Evolutionary conservation across 768 basidiomycete genomes (phyloP).

Genomic region (Pisolithus sp.): DNA sequence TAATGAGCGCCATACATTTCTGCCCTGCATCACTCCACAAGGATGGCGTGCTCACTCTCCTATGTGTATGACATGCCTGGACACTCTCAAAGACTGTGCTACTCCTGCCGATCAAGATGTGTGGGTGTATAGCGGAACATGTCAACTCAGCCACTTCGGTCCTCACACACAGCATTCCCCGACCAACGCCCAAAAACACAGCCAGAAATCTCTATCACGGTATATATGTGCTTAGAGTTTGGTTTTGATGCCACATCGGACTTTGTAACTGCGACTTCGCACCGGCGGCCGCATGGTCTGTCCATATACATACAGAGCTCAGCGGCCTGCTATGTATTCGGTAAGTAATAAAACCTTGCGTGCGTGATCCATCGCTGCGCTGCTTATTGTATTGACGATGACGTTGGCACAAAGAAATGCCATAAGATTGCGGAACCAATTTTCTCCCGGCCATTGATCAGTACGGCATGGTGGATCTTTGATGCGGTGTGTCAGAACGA

Average conservation of each 20-base stretch:
- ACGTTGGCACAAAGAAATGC: conserved; percentile 2
- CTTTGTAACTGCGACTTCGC: not conserved
- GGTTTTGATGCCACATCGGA: not conserved
- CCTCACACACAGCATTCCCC: not conserved
- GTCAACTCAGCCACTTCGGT: no score
- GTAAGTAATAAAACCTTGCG: not conserved
- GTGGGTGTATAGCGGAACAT: not conserved
- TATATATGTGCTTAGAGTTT: not conserved
- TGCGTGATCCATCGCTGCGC: not conserved
- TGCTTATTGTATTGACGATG: not conserved
- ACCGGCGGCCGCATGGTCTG: not conserved
- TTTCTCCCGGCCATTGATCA: not conserved
- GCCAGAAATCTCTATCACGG: not conserved
- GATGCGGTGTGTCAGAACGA: not conserved
- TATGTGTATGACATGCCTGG: not conserved
- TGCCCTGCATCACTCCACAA: not conserved
- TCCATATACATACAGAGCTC: not conserved
- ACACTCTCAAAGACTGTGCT: not conserved
- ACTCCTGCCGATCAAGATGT: not conserved
- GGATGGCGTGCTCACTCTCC: not conserved
- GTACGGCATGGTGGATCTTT: not conserved
- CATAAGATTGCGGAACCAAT: conserved; percentile 1
- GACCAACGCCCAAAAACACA: not conserved
- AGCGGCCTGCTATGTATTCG: not conserved
- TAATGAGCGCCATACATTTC: not conserved